Evolutionary conservation across 768 basidiomycete species (phyloP).

Genomic region (Kondoa subrosea): DNA sequence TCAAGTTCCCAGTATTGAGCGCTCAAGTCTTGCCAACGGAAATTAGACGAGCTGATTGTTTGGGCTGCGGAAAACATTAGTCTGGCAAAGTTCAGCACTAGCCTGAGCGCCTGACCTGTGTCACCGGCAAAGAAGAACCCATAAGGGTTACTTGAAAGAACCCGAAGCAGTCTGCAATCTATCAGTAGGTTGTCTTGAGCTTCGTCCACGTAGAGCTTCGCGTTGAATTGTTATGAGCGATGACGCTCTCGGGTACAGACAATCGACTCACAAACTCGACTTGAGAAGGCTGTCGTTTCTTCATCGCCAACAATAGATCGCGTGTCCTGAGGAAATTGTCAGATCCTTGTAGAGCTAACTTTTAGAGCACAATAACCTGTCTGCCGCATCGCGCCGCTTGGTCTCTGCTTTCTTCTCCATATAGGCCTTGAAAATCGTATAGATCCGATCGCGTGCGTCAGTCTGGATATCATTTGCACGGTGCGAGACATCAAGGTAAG

Average conservation of each 20-base stretch:
- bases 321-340: background rate
- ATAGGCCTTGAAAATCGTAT: background rate
- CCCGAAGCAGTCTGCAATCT: background rate
- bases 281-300: background rate
- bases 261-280: background rate
- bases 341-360: background rate
- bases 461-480: background rate
- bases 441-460: background rate
- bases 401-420: background rate
- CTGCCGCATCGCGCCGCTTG: background rate
- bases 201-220: background rate
- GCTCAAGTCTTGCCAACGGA: background rate
- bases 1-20: background rate
- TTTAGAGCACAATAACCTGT: background rate
- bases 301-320: background rate
- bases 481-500: background rate
- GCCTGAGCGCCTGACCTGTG: background rate
- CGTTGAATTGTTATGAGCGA: too few species aligned
- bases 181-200: background rate
- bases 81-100: too few species aligned
- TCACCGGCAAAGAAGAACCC: background rate
- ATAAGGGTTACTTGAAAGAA: background rate
- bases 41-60: background rate
- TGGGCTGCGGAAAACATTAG: background rate
- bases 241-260: too few species aligned